Base-by-base conservation (phyloP, 192 early-diverging fungal genomes). In the Linnemannia zychae region DNA sequence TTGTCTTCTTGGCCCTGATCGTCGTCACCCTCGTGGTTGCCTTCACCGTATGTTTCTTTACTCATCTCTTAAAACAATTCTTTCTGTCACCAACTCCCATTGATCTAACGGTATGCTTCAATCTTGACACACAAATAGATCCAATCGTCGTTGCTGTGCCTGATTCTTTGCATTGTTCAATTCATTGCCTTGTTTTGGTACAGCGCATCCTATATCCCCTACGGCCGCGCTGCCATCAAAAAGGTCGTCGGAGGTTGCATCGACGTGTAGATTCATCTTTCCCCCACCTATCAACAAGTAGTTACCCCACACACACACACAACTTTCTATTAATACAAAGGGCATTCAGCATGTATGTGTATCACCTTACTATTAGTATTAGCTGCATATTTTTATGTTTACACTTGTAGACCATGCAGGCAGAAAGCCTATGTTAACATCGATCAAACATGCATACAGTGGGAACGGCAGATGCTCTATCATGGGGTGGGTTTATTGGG, bases 181-280 rank as follows among this genome's bases (percentile, higher is more conserved):
- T 98, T 94, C 90, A 89, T 95, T 71, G 98, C 98, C 9, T 84
- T 99, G 75, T 93, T 97, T 75, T 96, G 95, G 95, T 95, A 95
- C 88, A 93, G 93, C 16, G 93, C 96, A 18, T 95, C 93, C 80
- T 99, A 99, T 87, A 97, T 99, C 87, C 98, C 98, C 7, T 99
- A 96, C 77, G 97, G 96, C 52, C 86, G 93, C 76, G 85, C 92
- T 67, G 84, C 93, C 34, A 94, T 94, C 75, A 91, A 88, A 80
- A 90, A 87, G 63, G 75, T 89, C 18, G 92, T 89, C 71, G 91
- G 93, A 36, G 66, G 90, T 4, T 93, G 89, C 47, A 90, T 91
- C 72, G 88, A 87, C 1, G 83, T 85, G 15, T 85, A 79, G 74
- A 63, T 17, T 17, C 31, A 7, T 63, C 57, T 31, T 13, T 63